These are phyloP conservation scores for Annulohypoxylon truncatum DNA, from an alignment of 2,329 filamentous ascomycete species.

Conservation along the genomic window DNA sequence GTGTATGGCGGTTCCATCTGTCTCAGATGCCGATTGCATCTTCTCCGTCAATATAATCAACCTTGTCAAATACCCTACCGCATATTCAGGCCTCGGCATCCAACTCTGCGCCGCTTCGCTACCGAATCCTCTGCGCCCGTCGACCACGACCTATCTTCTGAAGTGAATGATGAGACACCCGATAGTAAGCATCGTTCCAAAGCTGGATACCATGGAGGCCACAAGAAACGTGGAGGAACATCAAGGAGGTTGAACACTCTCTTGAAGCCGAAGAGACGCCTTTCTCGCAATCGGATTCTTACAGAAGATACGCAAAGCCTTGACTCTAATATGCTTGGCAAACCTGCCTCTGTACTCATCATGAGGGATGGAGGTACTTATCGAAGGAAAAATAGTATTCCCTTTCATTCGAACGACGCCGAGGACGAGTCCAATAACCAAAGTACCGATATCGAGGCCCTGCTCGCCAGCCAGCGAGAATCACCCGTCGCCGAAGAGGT, in stretches of 20 bases:
- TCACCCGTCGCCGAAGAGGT: slow-evolving; percentile 52
- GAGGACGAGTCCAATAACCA: slow-evolving; percentile 35
- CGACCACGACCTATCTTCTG: neutral
- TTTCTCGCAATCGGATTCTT: slow-evolving; percentile 45
- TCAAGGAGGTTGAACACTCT: slow-evolving; percentile 26
- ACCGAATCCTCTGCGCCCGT: slow-evolving; percentile 4
- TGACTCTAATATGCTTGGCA: slow-evolving; percentile 52
- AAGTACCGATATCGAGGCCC: slow-evolving; percentile 49
- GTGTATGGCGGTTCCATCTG: slow-evolving; percentile 53
- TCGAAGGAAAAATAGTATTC: slow-evolving; percentile 13
- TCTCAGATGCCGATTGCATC: slow-evolving; percentile 54
- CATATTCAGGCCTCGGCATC: slow-evolving; percentile 17
- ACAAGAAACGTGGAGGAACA: neutral
- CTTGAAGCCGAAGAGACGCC: slow-evolving; percentile 38
- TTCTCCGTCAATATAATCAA: slow-evolving; percentile 44
- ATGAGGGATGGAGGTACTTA: slow-evolving; percentile 53
- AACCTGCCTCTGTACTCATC: slow-evolving; percentile 60
- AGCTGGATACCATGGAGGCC: neutral
- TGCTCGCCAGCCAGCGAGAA: slow-evolving; percentile 47
- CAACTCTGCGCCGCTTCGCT: slow-evolving; percentile 17
- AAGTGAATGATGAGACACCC: neutral
- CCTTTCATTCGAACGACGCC: neutral
- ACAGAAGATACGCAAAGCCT: slow-evolving; percentile 44
- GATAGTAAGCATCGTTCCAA: neutral
- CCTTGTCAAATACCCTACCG: slow-evolving; percentile 20